Evolutionary conservation across 345 rosid genomes (phyloP), one percentile per base, ranked within the genome.

Genomic region (Eucalyptus microcorys): DNA sequence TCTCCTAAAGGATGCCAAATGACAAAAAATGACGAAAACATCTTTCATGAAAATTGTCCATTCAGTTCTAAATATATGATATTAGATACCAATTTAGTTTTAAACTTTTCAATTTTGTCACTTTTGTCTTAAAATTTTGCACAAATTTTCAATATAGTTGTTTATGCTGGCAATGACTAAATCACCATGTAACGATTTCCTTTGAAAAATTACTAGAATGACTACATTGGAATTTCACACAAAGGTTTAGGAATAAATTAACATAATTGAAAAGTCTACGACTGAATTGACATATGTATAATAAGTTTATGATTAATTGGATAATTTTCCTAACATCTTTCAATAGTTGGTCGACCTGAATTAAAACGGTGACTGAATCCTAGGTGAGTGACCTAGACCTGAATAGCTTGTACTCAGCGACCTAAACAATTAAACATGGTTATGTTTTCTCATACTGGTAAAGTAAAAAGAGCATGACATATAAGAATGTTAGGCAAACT

Each of bases 141-240:
- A 0, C 0, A 55, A 55, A 55, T 22, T 4, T 55, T 24, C 30
- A 55, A 10, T 55, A 24, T 55, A 55, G 4, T 0, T 55, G 3
- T 55, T 55, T 6, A 10, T 10, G 30, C 0, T 6, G 6, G 4
- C 2, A 27, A 59, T 59, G 16, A 27, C 1, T 27, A 0, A 26
- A 27, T 0, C 15, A 27, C 14, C 66, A 59, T 11, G 15, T 59
- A 59, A 27, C 0, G 1, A 57, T 57, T 57, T 57, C 64, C n/a
- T 24, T 24, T 0, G 7, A 57, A 59, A 59, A 10, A 26, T 59
- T 7, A 59, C 1, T 26, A 12, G 3, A 59, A 59, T 26, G 16
- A 59, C 3, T 59, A 1, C 12, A 12, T 59, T 26, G 6, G 7
- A 59, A 59, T 59, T 26, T 12, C 0, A 0, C 0, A 27, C 0